Conservation (phyloP, 345 rosid genomes). For the Lumnitzera racemosa region DNA sequence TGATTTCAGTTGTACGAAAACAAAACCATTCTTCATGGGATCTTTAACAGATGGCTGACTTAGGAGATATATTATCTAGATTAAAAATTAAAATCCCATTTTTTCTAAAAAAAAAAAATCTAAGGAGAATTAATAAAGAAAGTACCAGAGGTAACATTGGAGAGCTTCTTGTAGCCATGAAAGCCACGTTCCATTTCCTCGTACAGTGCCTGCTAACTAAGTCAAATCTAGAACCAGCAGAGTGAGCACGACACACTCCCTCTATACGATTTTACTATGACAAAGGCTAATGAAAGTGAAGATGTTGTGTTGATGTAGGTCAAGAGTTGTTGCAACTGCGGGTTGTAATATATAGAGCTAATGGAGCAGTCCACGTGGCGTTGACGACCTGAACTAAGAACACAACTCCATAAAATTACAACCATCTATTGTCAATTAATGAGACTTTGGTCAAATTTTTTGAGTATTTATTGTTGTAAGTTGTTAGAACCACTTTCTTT, state of each 20-base stretch:
- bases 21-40: too few relatives aligned
- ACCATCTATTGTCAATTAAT: too few relatives aligned
- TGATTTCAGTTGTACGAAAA: not conserved
- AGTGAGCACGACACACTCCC: not conserved
- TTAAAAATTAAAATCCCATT: not conserved
- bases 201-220: not conserved
- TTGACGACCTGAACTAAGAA: constrained; percentile 15
- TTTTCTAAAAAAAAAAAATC: not conserved
- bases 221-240: not conserved
- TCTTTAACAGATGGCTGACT: not conserved
- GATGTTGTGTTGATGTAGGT: not conserved
- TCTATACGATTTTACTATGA: not conserved
- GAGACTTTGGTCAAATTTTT: too few relatives aligned
- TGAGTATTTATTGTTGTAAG: too few relatives aligned
- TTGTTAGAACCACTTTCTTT: too few relatives aligned
- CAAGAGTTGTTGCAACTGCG: not conserved
- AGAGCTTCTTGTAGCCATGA: constrained; percentile 18
- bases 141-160: constrained; percentile 10
- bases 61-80: not conserved
- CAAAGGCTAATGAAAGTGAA: not conserved
- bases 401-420: not conserved
- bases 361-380: constrained; percentile 13
- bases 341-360: not conserved
- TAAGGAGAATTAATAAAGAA: not conserved
- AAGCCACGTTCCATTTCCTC: constrained; percentile 17